Percentiles rank a stretch among this genome's conserved stretches.
These are phyloP conservation scores for Penicillium sp. DNA, from an alignment of 2,329 filamentous ascomycete genomes.

Conservation along the genomic window DNA sequence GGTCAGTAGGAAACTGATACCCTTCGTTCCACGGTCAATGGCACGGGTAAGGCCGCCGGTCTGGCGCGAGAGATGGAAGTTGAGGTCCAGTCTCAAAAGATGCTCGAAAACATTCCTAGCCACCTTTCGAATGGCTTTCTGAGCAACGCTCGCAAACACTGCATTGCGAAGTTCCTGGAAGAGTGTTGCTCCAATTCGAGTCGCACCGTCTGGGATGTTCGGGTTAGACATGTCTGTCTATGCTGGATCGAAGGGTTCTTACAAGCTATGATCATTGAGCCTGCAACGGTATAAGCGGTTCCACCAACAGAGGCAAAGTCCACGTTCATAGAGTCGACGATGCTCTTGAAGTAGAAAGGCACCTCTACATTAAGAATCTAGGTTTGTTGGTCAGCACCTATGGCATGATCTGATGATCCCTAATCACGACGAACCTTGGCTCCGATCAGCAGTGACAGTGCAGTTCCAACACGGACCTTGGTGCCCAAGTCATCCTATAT, in stretches of 20 bases:
- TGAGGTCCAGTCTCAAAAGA: slow-evolving; percentile 78
- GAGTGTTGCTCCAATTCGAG: slow-evolving; percentile 79
- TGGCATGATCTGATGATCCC: background rate
- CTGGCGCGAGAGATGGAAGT: slow-evolving; percentile 90
- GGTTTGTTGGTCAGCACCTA: slow-evolving; percentile 25
- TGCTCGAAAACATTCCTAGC: slow-evolving; percentile 92
- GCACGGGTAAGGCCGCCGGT: slow-evolving; percentile 90
- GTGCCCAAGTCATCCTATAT: slow-evolving; percentile 66
- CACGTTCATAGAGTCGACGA: slow-evolving; percentile 96
- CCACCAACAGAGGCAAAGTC: slow-evolving; percentile 84
- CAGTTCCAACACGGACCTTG: slow-evolving; percentile 76
- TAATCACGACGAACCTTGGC: slow-evolving; percentile 62
- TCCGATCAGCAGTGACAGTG: slow-evolving; percentile 76
- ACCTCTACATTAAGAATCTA: slow-evolving; percentile 88
- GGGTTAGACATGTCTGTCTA: slow-evolving; percentile 1
- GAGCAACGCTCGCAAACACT: slow-evolving; percentile 92
- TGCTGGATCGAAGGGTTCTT: slow-evolving; percentile 28
- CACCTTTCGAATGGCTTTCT: slow-evolving; percentile 90
- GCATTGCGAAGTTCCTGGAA: slow-evolving; percentile 95
- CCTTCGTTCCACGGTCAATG: slow-evolving; percentile 95
- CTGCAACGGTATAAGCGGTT: slow-evolving; percentile 81
- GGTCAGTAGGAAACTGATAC: slow-evolving; percentile 92
- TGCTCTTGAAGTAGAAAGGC: slow-evolving; percentile 97
- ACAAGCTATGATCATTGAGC: slow-evolving; percentile 87
- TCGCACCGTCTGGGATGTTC: slow-evolving; percentile 63